Evolutionary conservation across 768 basidiomycete genomes (phyloP), one percentile per base, ranked within the genome.

Genomic region (Lepiota subincarnata): DNA sequence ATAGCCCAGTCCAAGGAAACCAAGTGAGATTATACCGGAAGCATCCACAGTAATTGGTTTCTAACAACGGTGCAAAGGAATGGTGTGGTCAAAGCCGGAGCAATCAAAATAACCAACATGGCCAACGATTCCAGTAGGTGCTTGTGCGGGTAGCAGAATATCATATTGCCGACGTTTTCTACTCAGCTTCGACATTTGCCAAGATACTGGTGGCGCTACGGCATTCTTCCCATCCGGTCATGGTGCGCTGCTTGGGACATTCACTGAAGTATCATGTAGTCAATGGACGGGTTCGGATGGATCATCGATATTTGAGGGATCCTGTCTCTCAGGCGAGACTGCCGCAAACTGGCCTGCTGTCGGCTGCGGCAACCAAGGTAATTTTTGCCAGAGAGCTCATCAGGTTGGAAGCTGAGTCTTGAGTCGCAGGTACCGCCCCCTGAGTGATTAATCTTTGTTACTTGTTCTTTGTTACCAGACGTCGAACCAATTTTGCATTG

Each of bases 221-320:
- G 71, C 70, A 6, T 84, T 84, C 71, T 84, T 84, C 77, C 80
- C 81, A 0, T 72, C 71, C 0, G 79, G 76, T 0, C 81, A 78
- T 59, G 77, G 76, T 13, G 81, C 82, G 16, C 62, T 83, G 56
- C 72, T 73, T 7, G 82, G 81, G 12, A 72, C 70, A 2, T 84
- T 73, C 64, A 69, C 66, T 4, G 81, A 84, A 61, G 81, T 82
- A 14, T 73, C 76, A 18, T 84, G 81, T 62, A 75, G 73, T 58
- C 68, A 77, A 57, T 83, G 83, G 83, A 69, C 71, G 4, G 83
- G 82, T 18, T 72, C 73, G n/a, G 76, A 82, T 51, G 77, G 78
- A 10, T 59, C 68, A 28, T 26, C 68, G 16, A 65, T 76, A 7
- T 84, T 66, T 63, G 74, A 64, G 39, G 80, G 80, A 0, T 70